These are phyloP conservation scores for Paramecium primaurelia DNA, from an alignment of 73 alveolate species.

Conservation along the genomic window DNA sequence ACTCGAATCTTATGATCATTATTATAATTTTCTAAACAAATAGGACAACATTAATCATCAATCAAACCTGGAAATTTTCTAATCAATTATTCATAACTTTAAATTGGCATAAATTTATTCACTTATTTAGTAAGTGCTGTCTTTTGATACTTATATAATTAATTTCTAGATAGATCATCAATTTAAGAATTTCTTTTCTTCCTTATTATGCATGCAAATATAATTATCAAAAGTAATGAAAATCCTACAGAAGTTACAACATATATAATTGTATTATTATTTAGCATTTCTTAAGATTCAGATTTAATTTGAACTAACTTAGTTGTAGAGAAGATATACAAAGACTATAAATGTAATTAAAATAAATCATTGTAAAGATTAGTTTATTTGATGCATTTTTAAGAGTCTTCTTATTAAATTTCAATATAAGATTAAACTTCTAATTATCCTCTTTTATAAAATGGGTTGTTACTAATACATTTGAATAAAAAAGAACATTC, in stretches of 20 bases:
- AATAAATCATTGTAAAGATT: not conserved
- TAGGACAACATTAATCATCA: not conserved
- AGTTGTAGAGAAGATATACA: not conserved
- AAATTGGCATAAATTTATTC: not conserved
- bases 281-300: not conserved
- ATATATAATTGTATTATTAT: not conserved
- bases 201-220: not conserved
- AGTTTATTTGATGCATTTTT: not conserved
- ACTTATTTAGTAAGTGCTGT: not conserved
- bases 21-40: slow-evolving; percentile 32
- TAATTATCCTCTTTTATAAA: not conserved
- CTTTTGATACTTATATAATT: not conserved
- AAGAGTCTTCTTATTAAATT: not conserved
- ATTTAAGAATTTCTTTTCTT: not conserved
- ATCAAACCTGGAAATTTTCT: not conserved
- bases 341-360: not conserved
- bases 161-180: not conserved
- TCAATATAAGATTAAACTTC: not conserved
- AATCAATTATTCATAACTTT: not conserved
- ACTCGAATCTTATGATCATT: not conserved
- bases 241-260: not conserved
- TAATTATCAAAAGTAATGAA: not conserved
- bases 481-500: not conserved
- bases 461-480: not conserved
- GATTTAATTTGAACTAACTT: not conserved